Conservation (phyloP, 345 rosid species). For the Brassica rapa region DNA sequence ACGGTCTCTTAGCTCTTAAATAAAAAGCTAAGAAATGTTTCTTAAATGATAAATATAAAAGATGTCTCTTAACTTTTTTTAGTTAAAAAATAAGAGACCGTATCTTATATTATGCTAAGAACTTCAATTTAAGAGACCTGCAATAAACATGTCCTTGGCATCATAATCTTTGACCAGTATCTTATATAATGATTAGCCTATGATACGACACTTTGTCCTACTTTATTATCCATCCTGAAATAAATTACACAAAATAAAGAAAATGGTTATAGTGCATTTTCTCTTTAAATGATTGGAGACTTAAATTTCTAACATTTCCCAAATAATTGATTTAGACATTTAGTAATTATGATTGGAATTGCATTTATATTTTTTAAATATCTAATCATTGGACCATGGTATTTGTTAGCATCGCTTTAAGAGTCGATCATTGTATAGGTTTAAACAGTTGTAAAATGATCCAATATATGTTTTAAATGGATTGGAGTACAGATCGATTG, state of each 20-base stretch:
- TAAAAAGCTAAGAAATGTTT: too few species aligned
- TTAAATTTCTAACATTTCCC: not conserved
- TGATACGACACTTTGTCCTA: slow-evolving; percentile 32
- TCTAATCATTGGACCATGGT: slow-evolving; percentile 15
- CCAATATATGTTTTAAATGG: not conserved
- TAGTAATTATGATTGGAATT: slow-evolving; percentile 17
- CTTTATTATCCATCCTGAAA: slow-evolving; percentile 15
- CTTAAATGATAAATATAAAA: too few species aligned
- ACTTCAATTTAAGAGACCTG: too few species aligned
- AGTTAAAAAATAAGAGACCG: too few species aligned
- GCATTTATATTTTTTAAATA: not conserved
- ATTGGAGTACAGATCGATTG: not conserved
- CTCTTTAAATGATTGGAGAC: slow-evolving; percentile 31
- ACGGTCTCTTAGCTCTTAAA: too few species aligned
- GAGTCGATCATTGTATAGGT: not conserved
- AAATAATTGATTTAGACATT: slow-evolving; percentile 17
- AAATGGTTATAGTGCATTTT: slow-evolving; percentile 3
- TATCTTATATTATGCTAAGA: too few species aligned
- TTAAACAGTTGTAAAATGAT: not conserved
- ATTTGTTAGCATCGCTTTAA: not conserved
- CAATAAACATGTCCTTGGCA: not conserved
- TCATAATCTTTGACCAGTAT: slow-evolving; percentile 36
- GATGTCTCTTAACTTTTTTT: too few species aligned
- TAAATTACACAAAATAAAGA: not conserved
- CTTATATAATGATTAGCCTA: slow-evolving; percentile 29